Percentiles rank a stretch among this genome's conserved stretches.
Evolutionary conservation across 306 rosid genomes (phyloP).

Genomic region (Begonia loranthoides): DNA sequence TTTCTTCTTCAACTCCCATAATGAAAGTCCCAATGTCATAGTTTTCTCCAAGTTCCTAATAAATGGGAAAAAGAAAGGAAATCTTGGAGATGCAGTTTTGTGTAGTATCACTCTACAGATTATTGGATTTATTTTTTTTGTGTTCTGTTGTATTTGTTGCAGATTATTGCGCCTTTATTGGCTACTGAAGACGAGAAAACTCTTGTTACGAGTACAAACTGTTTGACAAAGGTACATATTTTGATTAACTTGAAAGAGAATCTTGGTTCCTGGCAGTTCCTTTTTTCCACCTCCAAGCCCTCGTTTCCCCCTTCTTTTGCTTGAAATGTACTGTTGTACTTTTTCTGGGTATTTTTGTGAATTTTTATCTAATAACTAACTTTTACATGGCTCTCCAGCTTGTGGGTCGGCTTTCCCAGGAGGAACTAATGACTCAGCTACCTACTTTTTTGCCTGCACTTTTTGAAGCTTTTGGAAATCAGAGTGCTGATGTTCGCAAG

Average conservation of each 20-base stretch:
- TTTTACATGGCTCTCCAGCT: conserved; percentile 34
- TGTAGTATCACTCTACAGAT: background rate
- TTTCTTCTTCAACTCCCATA: background rate
- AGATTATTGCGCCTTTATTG: conserved; percentile 84
- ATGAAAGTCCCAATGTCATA: background rate
- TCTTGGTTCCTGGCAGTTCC: too few relatives aligned
- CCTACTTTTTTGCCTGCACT: conserved; percentile 93
- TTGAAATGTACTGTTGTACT: too few relatives aligned
- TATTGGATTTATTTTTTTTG: background rate
- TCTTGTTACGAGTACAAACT: conserved; percentile 78
- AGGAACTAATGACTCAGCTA: conserved; percentile 73
- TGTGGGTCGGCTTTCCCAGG: conserved; percentile 78
- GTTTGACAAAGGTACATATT: conserved; percentile 72
- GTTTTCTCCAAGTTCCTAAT: background rate
- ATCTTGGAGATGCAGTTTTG: background rate
- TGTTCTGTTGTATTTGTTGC: conserved; percentile 12
- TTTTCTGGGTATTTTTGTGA: too few relatives aligned
- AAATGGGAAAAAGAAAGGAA: background rate
- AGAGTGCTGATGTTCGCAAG: conserved; percentile 98
- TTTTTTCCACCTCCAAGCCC: too few relatives aligned
- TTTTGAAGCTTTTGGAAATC: conserved; percentile 96
- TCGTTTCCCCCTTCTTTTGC: too few relatives aligned
- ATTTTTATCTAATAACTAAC: too few relatives aligned
- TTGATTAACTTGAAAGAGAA: too few relatives aligned
- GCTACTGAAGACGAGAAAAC: conserved; percentile 94